These are phyloP conservation scores for Canariomyces notabilis DNA, from an alignment of 2,329 filamentous ascomycete species.

Conservation along the genomic window DNA sequence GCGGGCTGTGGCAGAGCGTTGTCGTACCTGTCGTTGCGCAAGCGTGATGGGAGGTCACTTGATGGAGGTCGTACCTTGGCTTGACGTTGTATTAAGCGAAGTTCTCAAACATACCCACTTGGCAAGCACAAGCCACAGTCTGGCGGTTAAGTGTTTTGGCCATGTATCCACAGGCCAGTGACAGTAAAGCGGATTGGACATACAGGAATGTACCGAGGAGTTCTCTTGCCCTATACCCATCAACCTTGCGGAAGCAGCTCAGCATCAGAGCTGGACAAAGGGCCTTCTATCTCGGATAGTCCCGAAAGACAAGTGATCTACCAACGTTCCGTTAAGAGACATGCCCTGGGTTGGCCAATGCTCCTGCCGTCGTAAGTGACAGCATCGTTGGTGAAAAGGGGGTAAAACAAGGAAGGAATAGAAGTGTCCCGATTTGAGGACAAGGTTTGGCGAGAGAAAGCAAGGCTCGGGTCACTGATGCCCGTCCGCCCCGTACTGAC, in stretches of 20 bases:
- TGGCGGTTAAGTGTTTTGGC: too few species aligned
- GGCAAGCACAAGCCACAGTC: too few species aligned
- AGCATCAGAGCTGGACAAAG: constrained; percentile 26
- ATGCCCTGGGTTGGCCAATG: constrained; percentile 62
- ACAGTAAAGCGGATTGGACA: too few species aligned
- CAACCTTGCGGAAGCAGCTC: constrained; percentile 31
- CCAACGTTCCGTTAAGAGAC: constrained; percentile 82
- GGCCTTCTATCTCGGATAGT: constrained; percentile 36
- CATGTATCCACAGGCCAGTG: too few species aligned
- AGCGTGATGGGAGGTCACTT: too few species aligned
- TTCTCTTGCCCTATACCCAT: constrained; percentile 41
- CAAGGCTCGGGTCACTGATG: constrained; percentile 9
- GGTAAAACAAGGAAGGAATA: background rate
- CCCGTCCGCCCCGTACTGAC: constrained; percentile 18
- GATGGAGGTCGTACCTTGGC: too few species aligned
- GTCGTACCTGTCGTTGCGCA: too few species aligned
- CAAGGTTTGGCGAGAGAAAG: background rate
- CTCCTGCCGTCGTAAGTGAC: constrained; percentile 66
- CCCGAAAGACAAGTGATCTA: constrained; percentile 43
- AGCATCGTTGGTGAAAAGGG: constrained; percentile 61
- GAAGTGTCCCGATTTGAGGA: background rate
- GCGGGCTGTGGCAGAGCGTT: too few species aligned
- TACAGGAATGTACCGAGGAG: constrained; percentile 32
- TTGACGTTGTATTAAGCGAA: too few species aligned
- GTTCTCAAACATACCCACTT: too few species aligned